Percentiles rank a stretch among this genome's conserved stretches.
Evolutionary conservation across 306 rosid genomes (phyloP).

Genomic region (Medicago ruthenica): DNA sequence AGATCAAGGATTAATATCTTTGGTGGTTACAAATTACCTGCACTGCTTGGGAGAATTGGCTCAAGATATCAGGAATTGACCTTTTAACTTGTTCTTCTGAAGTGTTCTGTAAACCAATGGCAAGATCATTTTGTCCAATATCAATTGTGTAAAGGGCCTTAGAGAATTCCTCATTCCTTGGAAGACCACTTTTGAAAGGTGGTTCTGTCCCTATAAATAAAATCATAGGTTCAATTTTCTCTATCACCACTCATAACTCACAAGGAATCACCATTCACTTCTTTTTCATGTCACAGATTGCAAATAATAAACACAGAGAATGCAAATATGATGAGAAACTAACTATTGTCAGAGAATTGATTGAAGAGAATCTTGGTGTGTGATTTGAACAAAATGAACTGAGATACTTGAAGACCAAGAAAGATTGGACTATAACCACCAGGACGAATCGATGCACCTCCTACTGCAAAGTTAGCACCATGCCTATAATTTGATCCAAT

Average conservation of each 20-base stretch:
- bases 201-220: slow-evolving; percentile 49
- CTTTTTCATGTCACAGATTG: no score
- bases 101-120: slow-evolving; percentile 61
- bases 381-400: slow-evolving; percentile 74
- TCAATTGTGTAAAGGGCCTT: slow-evolving; percentile 79
- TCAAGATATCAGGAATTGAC: slow-evolving; percentile 74
- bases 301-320: not conserved
- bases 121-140: slow-evolving; percentile 88
- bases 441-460: slow-evolving; percentile 72
- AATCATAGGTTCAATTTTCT: not conserved
- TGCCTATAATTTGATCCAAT: slow-evolving; percentile 76
- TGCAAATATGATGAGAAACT: slow-evolving; percentile 37
- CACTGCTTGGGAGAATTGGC: slow-evolving; percentile 59
- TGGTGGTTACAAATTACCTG: slow-evolving; percentile 49
- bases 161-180: slow-evolving; percentile 75
- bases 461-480: slow-evolving; percentile 82
- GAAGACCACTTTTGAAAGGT: slow-evolving; percentile 56
- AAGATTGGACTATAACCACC: slow-evolving; percentile 83
- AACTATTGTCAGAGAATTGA: slow-evolving; percentile 54
- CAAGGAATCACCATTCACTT: no score
- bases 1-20: not conserved
- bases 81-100: slow-evolving; percentile 60
- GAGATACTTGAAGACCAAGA: slow-evolving; percentile 75
- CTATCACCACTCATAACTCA: not conserved
- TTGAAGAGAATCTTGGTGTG: slow-evolving; percentile 57